These are phyloP conservation scores for Mycosarcoma mackinlayi DNA, from an alignment of 1,284 basidiomycete genomes.

Conservation along the genomic window DNA sequence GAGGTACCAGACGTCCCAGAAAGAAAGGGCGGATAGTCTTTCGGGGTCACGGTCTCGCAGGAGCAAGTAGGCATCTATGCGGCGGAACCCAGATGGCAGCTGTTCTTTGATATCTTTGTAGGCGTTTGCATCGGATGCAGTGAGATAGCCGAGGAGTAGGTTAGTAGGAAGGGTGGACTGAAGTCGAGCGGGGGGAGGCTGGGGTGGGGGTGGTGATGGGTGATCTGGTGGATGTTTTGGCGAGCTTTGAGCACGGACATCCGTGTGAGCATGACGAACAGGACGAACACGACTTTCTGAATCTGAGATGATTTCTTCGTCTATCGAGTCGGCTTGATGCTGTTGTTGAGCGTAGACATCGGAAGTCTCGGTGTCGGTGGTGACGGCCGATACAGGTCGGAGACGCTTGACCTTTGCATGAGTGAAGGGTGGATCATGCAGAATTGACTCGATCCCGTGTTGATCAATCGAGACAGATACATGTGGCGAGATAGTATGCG, in stretches of 20 bases:
- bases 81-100: conserved; percentile 15
- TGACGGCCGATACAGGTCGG: conserved; percentile 9
- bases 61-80: conserved; percentile 36
- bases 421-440: conserved; percentile 23
- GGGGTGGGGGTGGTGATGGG: neutral
- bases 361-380: neutral
- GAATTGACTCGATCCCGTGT: conserved; percentile 19
- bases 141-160: conserved; percentile 29
- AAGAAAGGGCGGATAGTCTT: conserved; percentile 22
- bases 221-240: conserved; percentile 6
- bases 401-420: conserved; percentile 25
- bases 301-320: neutral
- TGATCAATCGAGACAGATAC: conserved; percentile 11
- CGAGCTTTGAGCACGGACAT: neutral
- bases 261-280: too few relatives aligned
- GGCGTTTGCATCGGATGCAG: conserved; percentile 4
- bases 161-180: conserved; percentile 1
- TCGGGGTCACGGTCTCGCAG: conserved; percentile 29
- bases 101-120: conserved; percentile 14
- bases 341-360: neutral
- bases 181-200: neutral
- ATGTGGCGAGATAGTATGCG: conserved; percentile 2
- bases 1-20: conserved; percentile 22
- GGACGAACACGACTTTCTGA: neutral
- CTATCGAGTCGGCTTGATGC: neutral